Base-by-base conservation (phyloP, 495 filamentous ascomycete species). In the Articulospora tetracladia region DNA sequence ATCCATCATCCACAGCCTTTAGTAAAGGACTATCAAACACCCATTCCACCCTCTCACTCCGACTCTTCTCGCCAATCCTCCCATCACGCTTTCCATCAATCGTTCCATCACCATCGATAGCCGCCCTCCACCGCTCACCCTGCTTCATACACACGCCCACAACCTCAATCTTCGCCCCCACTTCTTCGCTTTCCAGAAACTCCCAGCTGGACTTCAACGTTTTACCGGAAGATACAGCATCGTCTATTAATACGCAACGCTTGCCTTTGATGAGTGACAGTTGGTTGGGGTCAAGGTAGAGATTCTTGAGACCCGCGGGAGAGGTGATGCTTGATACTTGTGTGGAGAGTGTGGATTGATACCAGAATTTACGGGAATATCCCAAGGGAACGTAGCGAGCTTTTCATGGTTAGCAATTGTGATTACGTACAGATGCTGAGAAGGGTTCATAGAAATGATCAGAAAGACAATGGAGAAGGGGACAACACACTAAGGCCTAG, bases 331-430 rank as follows among this genome's bases (percentile, higher is more conserved):
- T 64, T 28, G 57, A 61, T 19, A 64, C 36, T 24, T 55, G 23
- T 17, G 58, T 61, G 24, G 65, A 63, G 28, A 67, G 61, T 7
- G 30, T 48, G 13, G 58, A 57, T 1, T 32, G 17, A 28, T 63
- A 64, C 65, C 65, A 67, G 50, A 67, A 67, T 28, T 67, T 67
- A 1, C 50, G 60, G 12, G 65, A 67, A 36, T 63, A 67, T 3
- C 65, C 65, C 13, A 67, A 44, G 4, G 65, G 65, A 0, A 67
- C 55, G 34, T 63, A 63, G 19, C 65, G 34, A 55, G 56, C 65
- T 67, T 19, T 32, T 32, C 4, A 32, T 4, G 4, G 30, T 32
- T 13, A 32, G 30, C 13, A n/a, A n/a, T n/a, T n/a, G n/a, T n/a
- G n/a, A n/a, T n/a, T n/a, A n/a, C n/a, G n/a, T n/a, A n/a, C n/a